Percentiles rank a stretch among this genome's conserved stretches.
Conservation (phyloP, 495 filamentous ascomycete genomes). For the Antarctomyces pellizariae region DNA sequence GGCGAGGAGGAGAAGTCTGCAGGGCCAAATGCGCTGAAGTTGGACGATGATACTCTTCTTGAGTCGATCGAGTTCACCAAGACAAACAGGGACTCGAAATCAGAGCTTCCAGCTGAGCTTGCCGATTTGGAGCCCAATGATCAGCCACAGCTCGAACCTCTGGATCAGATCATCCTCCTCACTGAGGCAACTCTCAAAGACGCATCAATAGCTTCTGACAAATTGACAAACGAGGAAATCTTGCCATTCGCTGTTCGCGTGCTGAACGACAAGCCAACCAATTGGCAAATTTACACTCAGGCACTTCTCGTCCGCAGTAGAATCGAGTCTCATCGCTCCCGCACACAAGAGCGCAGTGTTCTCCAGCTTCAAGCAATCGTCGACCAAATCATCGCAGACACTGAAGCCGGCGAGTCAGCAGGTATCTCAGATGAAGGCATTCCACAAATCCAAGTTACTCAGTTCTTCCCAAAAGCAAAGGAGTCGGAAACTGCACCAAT, state of each 20-base stretch:
- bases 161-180: slow-evolving; percentile 69
- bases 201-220: slow-evolving; percentile 53
- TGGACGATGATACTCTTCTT: slow-evolving; percentile 85
- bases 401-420: slow-evolving; percentile 14
- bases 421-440: slow-evolving; percentile 7
- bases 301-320: slow-evolving; percentile 69
- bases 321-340: slow-evolving; percentile 63
- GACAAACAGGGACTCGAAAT: slow-evolving; percentile 18
- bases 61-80: slow-evolving; percentile 65
- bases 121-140: slow-evolving; percentile 43
- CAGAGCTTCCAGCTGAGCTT: slow-evolving; percentile 32
- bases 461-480: slow-evolving; percentile 66
- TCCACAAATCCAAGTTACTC: slow-evolving; percentile 27
- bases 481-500: slow-evolving; percentile 54
- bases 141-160: slow-evolving; percentile 59
- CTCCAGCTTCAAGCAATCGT: slow-evolving; percentile 90
- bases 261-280: slow-evolving; percentile 66
- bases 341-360: slow-evolving; percentile 72
- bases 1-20: slow-evolving; percentile 1
- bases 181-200: slow-evolving; percentile 76
- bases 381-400: slow-evolving; percentile 87
- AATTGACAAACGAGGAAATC: slow-evolving; percentile 78
- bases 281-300: slow-evolving; percentile 97
- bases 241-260: slow-evolving; percentile 77
- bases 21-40: slow-evolving; percentile 38